phyloP scores from a whole-genome alignment of 2,329 filamentous ascomycete species.

The Colletotrichum truncatum region DNA sequence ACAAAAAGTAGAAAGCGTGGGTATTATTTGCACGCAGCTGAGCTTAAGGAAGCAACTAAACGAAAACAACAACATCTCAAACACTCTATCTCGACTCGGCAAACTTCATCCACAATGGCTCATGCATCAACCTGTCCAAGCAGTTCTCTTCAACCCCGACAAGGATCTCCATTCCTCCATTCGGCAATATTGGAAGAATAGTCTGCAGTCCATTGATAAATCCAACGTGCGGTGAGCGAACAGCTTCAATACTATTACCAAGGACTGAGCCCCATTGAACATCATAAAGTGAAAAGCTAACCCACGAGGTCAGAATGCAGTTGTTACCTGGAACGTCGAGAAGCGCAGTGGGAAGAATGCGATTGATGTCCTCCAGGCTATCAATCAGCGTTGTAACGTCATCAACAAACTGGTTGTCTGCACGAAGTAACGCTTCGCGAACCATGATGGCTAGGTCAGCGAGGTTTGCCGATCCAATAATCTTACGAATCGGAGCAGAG shows the following conservation, averaged over 20 bases:
- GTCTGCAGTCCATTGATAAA: constrained; percentile 11
- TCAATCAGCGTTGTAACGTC: not conserved
- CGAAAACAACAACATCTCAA: not conserved
- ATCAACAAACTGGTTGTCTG: not conserved
- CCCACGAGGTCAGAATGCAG: constrained; percentile 12
- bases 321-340: not conserved
- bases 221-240: constrained; percentile 2
- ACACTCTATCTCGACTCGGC: not conserved
- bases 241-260: not conserved
- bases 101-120: constrained; percentile 20
- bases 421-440: not conserved
- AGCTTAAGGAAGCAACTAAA: no score
- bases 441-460: constrained; percentile 11
- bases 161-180: constrained; percentile 14
- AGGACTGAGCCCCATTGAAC: constrained; percentile 5
- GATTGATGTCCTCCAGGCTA: constrained; percentile 4
- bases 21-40: no score
- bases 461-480: constrained; percentile 4
- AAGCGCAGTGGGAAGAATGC: not conserved
- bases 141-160: constrained; percentile 7
- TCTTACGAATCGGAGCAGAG: not conserved
- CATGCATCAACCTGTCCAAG: constrained; percentile 6
- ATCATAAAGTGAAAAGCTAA: constrained; percentile 6
- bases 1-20: no score
- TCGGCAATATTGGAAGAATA: constrained; percentile 5